Evolutionary conservation across 306 rosid species (phyloP).

Genomic region (Cicer pinnatifidum): DNA sequence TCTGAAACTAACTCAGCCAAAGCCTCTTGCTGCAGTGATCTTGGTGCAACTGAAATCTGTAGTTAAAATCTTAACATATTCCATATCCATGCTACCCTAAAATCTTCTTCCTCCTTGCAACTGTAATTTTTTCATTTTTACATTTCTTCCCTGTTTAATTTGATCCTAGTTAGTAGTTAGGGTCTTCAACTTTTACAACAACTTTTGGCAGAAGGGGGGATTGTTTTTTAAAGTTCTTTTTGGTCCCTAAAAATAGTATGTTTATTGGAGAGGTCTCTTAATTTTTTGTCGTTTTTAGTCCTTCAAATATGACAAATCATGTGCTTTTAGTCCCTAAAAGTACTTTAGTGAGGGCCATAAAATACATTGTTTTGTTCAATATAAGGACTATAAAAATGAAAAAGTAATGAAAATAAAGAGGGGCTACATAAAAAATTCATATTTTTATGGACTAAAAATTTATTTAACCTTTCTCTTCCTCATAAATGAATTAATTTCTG

Average conservation of each 20-base stretch:
- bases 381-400: constrained; percentile 4
- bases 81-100: too few relatives aligned
- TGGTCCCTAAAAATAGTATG: neutral
- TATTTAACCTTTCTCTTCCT: neutral
- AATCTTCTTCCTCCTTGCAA: too few relatives aligned
- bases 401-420: neutral
- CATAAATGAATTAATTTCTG: neutral
- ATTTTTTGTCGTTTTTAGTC: neutral
- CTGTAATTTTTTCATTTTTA: too few relatives aligned
- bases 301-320: neutral
- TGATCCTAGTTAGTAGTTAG: too few relatives aligned
- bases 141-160: too few relatives aligned
- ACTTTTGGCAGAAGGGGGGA: neutral
- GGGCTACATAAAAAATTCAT: neutral
- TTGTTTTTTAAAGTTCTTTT: neutral
- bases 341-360: neutral
- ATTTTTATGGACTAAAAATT: neutral
- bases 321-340: neutral
- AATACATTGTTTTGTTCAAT: neutral
- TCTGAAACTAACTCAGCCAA: too few relatives aligned
- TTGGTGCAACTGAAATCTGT: too few relatives aligned
- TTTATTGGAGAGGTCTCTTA: neutral
- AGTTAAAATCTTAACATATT: too few relatives aligned
- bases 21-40: too few relatives aligned
- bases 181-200: too few relatives aligned